Conservation (phyloP, 1,284 basidiomycete species). For the Cutaneotrichosporon dermatis region DNA sequence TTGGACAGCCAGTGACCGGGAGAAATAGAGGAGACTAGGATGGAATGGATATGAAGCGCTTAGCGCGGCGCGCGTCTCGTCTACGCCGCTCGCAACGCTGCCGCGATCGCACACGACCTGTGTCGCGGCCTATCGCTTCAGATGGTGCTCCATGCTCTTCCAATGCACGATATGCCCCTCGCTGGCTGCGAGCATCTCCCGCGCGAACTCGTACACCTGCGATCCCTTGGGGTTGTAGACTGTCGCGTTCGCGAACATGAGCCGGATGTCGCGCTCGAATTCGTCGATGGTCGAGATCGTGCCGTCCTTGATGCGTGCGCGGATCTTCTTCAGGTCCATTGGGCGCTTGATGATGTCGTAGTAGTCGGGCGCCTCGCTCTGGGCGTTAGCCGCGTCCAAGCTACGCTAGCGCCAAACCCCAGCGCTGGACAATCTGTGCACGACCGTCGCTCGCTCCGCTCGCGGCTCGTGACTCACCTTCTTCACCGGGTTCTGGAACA, state of each 20-base stretch:
- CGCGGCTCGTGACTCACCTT: slow-evolving; percentile 48
- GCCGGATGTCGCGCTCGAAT: slow-evolving; percentile 79
- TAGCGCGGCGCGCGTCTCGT: too few relatives aligned
- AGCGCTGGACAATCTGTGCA: too few relatives aligned
- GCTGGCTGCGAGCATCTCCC: slow-evolving; percentile 85
- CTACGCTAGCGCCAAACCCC: too few relatives aligned
- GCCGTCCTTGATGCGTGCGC: slow-evolving; percentile 73
- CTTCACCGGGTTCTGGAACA: slow-evolving; percentile 87
- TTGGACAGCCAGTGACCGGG: too few relatives aligned
- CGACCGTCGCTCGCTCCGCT: neutral
- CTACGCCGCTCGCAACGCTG: too few relatives aligned
- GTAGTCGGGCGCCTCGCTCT: slow-evolving; percentile 65
- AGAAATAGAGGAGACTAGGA: too few relatives aligned
- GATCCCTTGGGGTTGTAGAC: slow-evolving; percentile 86
- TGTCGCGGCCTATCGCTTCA: slow-evolving; percentile 13
- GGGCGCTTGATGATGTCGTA: slow-evolving; percentile 83
- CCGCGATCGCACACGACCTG: too few relatives aligned
- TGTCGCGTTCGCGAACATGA: slow-evolving; percentile 94
- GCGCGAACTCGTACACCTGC: slow-evolving; percentile 80
- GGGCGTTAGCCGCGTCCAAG: slow-evolving; percentile 2
- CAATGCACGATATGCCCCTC: slow-evolving; percentile 71
- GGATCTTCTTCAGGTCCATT: slow-evolving; percentile 88
- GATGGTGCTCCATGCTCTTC: slow-evolving; percentile 50
- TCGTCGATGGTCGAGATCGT: slow-evolving; percentile 72
- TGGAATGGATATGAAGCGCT: too few relatives aligned